Conservation (phyloP, 371 early-diverging fungal species). For the Umbelopsis sp. region DNA sequence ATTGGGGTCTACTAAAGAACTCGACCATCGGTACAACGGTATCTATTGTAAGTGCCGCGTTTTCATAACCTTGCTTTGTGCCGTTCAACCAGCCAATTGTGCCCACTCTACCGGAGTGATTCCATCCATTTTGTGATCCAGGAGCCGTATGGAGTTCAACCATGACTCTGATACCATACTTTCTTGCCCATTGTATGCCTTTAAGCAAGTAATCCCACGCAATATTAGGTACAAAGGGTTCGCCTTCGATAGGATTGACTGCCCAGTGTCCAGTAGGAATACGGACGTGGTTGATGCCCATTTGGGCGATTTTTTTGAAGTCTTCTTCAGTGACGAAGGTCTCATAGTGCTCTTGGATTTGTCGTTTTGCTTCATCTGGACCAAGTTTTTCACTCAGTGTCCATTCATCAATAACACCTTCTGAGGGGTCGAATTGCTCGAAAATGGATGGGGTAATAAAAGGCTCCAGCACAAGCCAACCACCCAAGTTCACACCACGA, state of each 20-base stretch:
- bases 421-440: conserved; percentile 53
- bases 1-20: conserved; percentile 51
- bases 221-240: conserved; percentile 65
- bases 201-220: conserved; percentile 59
- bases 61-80: conserved; percentile 31
- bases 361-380: conserved; percentile 51
- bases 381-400: conserved; percentile 62
- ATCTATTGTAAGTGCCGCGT: conserved; percentile 38
- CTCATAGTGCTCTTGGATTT: conserved; percentile 63
- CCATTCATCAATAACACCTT: conserved; percentile 66
- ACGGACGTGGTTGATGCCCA: conserved; percentile 76
- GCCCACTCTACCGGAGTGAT: conserved; percentile 65
- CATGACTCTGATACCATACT: conserved; percentile 72
- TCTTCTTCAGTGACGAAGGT: conserved; percentile 74
- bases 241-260: conserved; percentile 35
- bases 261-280: conserved; percentile 84
- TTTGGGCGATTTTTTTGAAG: conserved; percentile 60
- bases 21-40: conserved; percentile 41
- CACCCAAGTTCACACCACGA: conserved; percentile 77
- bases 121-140: conserved; percentile 81
- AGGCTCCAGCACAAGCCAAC: conserved; percentile 75
- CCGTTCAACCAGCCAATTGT: conserved; percentile 55
- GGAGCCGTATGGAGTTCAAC: conserved; percentile 79
- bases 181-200: conserved; percentile 69
- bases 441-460: conserved; percentile 76